Evolutionary conservation across 352 stramenopile species (phyloP), one percentile per base, ranked within the genome.

Genomic region (Globisporangium recalcitrans): DNA sequence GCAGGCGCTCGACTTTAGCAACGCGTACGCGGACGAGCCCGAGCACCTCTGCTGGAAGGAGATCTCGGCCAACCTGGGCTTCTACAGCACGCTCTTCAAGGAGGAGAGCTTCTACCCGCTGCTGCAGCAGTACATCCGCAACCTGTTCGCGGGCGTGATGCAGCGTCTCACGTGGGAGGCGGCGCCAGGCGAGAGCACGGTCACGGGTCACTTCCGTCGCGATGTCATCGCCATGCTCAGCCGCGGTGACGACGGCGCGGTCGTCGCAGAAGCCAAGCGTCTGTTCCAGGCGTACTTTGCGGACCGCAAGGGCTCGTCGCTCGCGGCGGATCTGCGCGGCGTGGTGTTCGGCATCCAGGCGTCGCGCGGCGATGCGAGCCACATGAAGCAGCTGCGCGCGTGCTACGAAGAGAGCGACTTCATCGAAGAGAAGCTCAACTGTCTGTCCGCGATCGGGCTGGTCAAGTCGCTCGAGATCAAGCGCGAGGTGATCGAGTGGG

Each of bases 401-500:
- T 68, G 80, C 27, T 92, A 90, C 69, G 80, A 89, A 42, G 73
- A 79, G 29, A 88, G 76, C 61, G 81, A 90, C 55, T 90, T 93
- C 59, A 87, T 88, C 54, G 79, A 93, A 58, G 78, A 93, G 67
- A 90, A 92, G 64, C 67, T 89, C 54, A 78, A 92, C 71, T 91
- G 82, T 42, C 68, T 94, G 16, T 74, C 72, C n/a, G 80, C 84
- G 26, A 73, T 95, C 11, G 85, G 83, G 22, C 70, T 87, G 31
- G 75, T 87, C 59, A 77, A 82, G 60, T 77, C 75, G 8, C 40
- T 80, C 31, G 76, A 78, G 7, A 58, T 87, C 22, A 90, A 93
- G 75, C 70, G 65, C 38, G 71, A 82, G 46, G 78, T 88, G 26
- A 77, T 96, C 42, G 58, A 81, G 44, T 96, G 82, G 77, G 70